phyloP scores from a whole-genome alignment of 176 grass and related monocot genomes.

The Miscanthus lutarioriparius region DNA sequence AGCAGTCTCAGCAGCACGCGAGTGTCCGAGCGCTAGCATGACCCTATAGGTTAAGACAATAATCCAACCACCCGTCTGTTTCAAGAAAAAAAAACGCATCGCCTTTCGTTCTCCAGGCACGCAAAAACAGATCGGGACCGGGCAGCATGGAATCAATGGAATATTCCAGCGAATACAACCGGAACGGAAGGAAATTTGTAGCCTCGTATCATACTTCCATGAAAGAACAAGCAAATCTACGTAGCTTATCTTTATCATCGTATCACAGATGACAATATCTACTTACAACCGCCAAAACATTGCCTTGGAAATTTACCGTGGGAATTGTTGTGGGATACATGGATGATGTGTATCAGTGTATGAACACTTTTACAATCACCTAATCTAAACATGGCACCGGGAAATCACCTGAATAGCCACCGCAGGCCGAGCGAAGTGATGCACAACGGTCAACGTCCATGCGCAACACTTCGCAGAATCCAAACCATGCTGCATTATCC shows the following conservation, averaged over 20 bases:
- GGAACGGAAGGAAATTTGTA: too few relatives aligned
- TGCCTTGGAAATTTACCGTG: not conserved
- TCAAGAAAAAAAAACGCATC: too few relatives aligned
- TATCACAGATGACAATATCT: not conserved
- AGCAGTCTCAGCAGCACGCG: too few relatives aligned
- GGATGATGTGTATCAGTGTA: not conserved
- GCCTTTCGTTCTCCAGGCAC: too few relatives aligned
- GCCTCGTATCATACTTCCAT: too few relatives aligned
- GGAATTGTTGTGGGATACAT: not conserved
- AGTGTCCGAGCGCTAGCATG: too few relatives aligned
- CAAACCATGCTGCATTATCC: not conserved
- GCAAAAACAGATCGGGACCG: too few relatives aligned
- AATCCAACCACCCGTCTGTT: too few relatives aligned
- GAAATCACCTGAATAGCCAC: not conserved
- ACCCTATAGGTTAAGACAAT: too few relatives aligned
- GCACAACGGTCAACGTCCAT: not conserved
- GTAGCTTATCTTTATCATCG: not conserved
- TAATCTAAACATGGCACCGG: conserved; percentile 15
- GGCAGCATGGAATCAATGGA: too few relatives aligned
- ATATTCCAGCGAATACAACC: too few relatives aligned
- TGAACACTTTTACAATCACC: conserved; percentile 30
- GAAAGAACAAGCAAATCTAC: not conserved
- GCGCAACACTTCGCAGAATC: not conserved
- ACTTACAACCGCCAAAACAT: not conserved
- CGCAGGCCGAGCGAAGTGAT: not conserved